phyloP scores from a whole-genome alignment of 208 protist genomes.

The Porcisia deanei region DNA sequence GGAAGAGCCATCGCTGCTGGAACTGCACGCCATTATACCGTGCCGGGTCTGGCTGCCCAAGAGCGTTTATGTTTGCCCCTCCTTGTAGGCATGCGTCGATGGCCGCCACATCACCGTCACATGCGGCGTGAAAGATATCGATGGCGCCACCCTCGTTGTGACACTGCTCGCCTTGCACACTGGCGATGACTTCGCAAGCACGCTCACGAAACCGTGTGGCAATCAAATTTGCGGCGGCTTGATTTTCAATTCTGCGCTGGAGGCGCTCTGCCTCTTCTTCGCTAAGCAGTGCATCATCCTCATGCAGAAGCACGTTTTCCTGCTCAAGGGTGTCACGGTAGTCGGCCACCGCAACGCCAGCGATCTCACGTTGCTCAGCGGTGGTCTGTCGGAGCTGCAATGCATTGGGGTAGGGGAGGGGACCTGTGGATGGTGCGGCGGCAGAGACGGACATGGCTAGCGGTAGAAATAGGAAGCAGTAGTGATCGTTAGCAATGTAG shows the following conservation, averaged over 20 bases:
- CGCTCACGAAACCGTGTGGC: conserved; percentile 21
- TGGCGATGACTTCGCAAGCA: conserved; percentile 24
- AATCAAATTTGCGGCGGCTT: conserved; percentile 16
- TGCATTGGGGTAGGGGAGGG: conserved; percentile 49
- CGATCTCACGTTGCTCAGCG: conserved; percentile 17
- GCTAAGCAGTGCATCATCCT: conserved; percentile 19
- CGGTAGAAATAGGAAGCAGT: background rate
- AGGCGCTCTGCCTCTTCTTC: conserved; percentile 24
- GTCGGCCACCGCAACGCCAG: conserved; percentile 15
- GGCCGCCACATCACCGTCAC: conserved; percentile 66
- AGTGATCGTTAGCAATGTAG: background rate
- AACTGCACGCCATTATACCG: conserved; percentile 71
- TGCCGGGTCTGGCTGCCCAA: conserved; percentile 67
- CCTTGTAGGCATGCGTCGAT: conserved; percentile 34
- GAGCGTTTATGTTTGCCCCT: conserved; percentile 43
- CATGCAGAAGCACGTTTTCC: conserved; percentile 11
- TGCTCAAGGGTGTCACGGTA: conserved; percentile 12
- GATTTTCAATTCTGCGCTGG: conserved; percentile 9
- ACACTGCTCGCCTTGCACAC: background rate
- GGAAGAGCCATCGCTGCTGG: conserved; percentile 71
- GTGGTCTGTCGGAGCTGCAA: conserved; percentile 53
- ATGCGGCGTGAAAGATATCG: conserved; percentile 78
- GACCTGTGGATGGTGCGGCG: background rate
- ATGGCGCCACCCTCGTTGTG: background rate
- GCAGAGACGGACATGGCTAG: conserved; percentile 12